These are phyloP conservation scores for Fraxinus excelsior DNA, from an alignment of 257 asterid genomes.

Conservation along the genomic window DNA sequence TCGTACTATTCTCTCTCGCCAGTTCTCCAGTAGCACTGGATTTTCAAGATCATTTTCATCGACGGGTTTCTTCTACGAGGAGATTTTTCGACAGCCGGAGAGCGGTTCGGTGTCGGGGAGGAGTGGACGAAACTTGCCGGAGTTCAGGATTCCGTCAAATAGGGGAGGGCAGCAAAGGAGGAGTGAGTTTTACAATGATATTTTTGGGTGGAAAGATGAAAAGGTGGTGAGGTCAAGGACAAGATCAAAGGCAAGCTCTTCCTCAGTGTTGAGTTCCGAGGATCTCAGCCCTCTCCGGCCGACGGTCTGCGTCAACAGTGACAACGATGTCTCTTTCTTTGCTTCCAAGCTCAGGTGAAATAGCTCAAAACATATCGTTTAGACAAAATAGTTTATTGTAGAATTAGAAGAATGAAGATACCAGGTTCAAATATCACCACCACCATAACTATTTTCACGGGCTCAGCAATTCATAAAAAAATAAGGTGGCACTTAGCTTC, in stretches of 20 bases:
- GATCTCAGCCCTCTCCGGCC: constrained; percentile 75
- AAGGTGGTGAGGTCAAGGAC: constrained; percentile 56
- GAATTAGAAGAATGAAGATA: too few species aligned
- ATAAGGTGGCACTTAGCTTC: too few species aligned
- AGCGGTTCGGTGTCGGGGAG: constrained; percentile 29
- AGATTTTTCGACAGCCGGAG: constrained; percentile 49
- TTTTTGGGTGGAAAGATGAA: constrained; percentile 66
- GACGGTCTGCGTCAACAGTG: constrained; percentile 32
- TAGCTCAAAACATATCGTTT: too few species aligned
- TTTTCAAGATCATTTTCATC: constrained; percentile 36
- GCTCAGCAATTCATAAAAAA: too few species aligned
- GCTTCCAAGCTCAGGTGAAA: constrained; percentile 70
- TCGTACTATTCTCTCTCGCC: constrained; percentile 52
- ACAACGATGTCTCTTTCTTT: constrained; percentile 53
- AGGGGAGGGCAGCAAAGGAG: constrained; percentile 21
- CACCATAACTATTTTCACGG: too few species aligned
- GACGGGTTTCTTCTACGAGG: constrained; percentile 44
- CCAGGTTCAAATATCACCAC: too few species aligned
- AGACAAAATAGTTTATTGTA: too few species aligned
- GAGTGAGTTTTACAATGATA: constrained; percentile 51
- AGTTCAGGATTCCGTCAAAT: constrained; percentile 56
- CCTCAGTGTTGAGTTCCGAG: constrained; percentile 74
- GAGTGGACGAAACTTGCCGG: constrained; percentile 61
- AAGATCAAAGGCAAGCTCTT: constrained; percentile 65
- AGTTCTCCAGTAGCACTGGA: constrained; percentile 34